Evolutionary conservation across 495 filamentous ascomycete species (phyloP).

Genomic region (Cenococcum geophilum): DNA sequence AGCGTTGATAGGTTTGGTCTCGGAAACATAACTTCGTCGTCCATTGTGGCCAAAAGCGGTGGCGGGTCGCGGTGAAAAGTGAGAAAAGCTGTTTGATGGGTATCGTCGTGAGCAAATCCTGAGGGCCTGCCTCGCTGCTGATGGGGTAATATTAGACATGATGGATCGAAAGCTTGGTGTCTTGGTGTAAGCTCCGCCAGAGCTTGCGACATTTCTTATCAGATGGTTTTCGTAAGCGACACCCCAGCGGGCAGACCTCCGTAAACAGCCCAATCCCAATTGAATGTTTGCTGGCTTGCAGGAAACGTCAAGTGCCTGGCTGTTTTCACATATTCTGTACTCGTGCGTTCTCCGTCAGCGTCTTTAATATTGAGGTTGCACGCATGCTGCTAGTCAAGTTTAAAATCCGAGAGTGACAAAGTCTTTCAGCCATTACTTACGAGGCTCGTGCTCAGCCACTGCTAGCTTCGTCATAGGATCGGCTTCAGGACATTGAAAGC

Average conservation of each 20-base stretch:
- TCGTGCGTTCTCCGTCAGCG: neutral
- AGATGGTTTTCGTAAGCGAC: conserved; percentile 16
- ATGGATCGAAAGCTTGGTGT: conserved; percentile 24
- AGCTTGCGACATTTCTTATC: conserved; percentile 1
- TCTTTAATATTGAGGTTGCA: neutral
- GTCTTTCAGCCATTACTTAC: neutral
- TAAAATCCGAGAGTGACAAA: neutral
- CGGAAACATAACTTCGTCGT: conserved; percentile 71
- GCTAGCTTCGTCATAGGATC: conserved; percentile 30
- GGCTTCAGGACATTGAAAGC: conserved; percentile 13
- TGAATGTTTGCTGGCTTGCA: neutral
- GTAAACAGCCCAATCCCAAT: conserved; percentile 10
- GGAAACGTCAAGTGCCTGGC: neutral
- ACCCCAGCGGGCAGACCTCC: conserved; percentile 4
- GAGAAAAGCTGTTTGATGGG: conserved; percentile 20
- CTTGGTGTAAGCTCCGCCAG: conserved; percentile 4
- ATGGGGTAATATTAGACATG: conserved; percentile 69
- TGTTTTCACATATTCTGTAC: neutral
- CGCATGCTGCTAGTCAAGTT: too few species aligned
- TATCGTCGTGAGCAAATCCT: conserved; percentile 52
- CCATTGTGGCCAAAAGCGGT: conserved; percentile 42
- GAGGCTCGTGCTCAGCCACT: conserved; percentile 21
- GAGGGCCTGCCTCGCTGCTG: conserved; percentile 71
- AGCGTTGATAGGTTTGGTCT: conserved; percentile 70
- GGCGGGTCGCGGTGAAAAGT: conserved; percentile 37